Percentiles rank a stretch among this genome's conserved stretches.
phyloP scores from a whole-genome alignment of 495 filamentous ascomycete genomes.

The Annulohypoxylon moriforme region DNA sequence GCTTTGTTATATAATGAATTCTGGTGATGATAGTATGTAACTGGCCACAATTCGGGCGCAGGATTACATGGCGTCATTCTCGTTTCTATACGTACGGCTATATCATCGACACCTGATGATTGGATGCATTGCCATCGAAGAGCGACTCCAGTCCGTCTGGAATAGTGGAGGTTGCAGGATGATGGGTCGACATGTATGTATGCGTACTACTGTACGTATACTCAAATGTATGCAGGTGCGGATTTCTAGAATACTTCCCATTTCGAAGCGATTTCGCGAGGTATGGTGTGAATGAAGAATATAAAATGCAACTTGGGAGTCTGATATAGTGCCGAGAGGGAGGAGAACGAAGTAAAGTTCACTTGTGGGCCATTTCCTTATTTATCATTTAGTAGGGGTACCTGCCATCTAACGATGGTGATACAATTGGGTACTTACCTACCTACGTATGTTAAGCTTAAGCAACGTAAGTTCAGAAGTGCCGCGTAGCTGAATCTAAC shows the following conservation, averaged over 20 bases:
- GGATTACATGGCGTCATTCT: constrained; percentile 41
- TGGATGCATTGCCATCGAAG: constrained; percentile 39
- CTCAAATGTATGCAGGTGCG: neutral
- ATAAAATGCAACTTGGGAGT: neutral
- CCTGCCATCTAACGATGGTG: constrained; percentile 1
- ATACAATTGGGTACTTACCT: neutral
- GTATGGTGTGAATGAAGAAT: neutral
- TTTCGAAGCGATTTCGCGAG: constrained; percentile 38
- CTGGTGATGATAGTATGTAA: constrained; percentile 19
- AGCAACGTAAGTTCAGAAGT: neutral
- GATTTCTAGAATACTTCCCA: constrained; percentile 9
- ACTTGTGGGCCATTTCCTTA: neutral
- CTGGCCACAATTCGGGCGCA: constrained; percentile 17
- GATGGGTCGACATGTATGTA: constrained; percentile 2
- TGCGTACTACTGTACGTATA: no score
- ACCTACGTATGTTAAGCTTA: no score
- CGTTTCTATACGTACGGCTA: constrained; percentile 16
- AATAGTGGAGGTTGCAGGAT: constrained; percentile 18
- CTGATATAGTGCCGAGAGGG: neutral
- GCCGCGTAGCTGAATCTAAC: neutral
- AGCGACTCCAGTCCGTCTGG: constrained; percentile 15
- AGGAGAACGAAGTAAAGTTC: neutral
- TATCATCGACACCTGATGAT: constrained; percentile 28
- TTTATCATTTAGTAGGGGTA: no score
- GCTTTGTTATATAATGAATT: constrained; percentile 6